These are phyloP conservation scores for Aspergillus arachidicola DNA, from an alignment of 2,329 filamentous ascomycete genomes.

Conservation along the genomic window DNA sequence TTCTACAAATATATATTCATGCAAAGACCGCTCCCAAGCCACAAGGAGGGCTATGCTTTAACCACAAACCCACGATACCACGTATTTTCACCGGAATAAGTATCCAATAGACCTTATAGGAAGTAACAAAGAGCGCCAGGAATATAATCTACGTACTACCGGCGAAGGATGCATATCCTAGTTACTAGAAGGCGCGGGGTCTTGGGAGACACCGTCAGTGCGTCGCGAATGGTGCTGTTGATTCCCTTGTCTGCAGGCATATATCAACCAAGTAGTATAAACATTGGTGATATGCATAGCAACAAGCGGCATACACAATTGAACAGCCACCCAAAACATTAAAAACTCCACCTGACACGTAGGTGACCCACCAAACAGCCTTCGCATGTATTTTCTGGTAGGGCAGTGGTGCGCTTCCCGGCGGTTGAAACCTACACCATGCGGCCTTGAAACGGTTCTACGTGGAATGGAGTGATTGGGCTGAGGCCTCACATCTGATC, in stretches of 20 bases:
- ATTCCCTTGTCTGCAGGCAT: neutral
- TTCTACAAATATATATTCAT: neutral
- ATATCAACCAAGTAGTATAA: neutral
- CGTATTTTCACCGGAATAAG: neutral
- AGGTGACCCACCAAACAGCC: constrained; percentile 16
- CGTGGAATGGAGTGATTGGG: constrained; percentile 1
- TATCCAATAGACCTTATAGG: neutral
- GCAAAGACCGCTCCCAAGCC: neutral
- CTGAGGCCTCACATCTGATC: neutral
- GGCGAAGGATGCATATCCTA: neutral
- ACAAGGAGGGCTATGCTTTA: neutral
- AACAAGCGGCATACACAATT: neutral
- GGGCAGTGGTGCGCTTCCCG: neutral
- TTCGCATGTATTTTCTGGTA: neutral
- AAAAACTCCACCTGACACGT: constrained; percentile 24
- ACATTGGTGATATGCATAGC: neutral
- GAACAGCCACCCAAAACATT: neutral
- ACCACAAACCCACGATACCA: neutral
- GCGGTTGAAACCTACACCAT: constrained; percentile 9
- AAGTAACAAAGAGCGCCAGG: neutral
- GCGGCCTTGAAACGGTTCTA: constrained; percentile 12
- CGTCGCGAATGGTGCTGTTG: neutral
- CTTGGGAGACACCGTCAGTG: neutral
- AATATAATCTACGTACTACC: neutral
- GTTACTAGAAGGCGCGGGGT: neutral